A percentile compares a stretch with the other conserved stretches of the same genome.
phyloP scores from a whole-genome alignment of 73 alveolate genomes.

The Uronychia binucleata region DNA sequence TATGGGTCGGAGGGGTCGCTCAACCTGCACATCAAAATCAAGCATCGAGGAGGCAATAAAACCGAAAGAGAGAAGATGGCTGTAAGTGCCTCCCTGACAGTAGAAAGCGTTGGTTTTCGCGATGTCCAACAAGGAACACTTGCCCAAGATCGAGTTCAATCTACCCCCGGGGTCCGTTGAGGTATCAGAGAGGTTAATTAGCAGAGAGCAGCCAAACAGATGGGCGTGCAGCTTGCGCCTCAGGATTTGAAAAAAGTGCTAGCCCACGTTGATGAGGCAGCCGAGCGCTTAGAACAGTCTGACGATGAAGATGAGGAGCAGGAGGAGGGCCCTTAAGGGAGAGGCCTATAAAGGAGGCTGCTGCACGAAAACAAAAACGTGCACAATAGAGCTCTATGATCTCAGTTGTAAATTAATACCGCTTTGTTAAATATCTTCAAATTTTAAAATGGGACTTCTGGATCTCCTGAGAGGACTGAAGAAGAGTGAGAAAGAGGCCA shows the following conservation, averaged over 20 bases:
- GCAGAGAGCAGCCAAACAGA: neutral
- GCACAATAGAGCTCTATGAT: neutral
- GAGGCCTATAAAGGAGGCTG: neutral
- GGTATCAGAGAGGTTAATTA: neutral
- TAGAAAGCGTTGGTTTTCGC: constrained; percentile 33
- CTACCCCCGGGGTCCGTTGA: constrained; percentile 60
- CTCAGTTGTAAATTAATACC: neutral
- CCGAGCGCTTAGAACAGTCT: neutral
- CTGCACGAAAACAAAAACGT: neutral
- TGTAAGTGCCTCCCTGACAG: constrained; percentile 34
- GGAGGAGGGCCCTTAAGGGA: neutral
- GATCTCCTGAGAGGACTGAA: constrained; percentile 43
- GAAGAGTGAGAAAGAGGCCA: constrained; percentile 93
- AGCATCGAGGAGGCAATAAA: constrained; percentile 84
- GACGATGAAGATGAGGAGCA: neutral
- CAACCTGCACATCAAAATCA: constrained; percentile 73
- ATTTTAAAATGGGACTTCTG: neutral
- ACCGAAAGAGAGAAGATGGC: constrained; percentile 88
- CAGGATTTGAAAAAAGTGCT: neutral
- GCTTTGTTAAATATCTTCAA: neutral
- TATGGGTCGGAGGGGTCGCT: constrained; percentile 85
- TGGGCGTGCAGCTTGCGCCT: neutral
- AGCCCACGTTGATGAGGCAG: neutral
- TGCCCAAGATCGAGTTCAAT: constrained; percentile 30
- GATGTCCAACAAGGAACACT: constrained; percentile 5